Base-by-base conservation (phyloP, 2,329 filamentous ascomycete species). In the Aspergillus versicolor region DNA sequence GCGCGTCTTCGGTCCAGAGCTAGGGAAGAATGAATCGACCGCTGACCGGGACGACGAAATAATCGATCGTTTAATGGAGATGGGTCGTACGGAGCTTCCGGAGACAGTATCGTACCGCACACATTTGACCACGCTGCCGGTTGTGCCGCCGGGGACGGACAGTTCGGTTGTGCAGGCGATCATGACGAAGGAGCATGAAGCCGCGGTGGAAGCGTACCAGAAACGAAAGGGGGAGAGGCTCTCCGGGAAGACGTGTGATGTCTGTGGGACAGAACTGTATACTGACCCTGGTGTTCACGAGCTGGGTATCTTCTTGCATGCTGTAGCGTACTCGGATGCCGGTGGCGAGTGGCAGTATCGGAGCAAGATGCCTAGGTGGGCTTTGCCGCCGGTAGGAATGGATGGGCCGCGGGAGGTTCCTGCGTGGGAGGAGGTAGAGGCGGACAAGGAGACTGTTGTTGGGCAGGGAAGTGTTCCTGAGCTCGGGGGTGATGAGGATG, bases 41-140 rank as follows among this genome's bases (percentile, higher is more conserved):
- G 83, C 83, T 24, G 88, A 91, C 56, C 86, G 88, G 42, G 94
- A 99, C 72, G 90, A 94, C 59, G 91, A 96, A 70, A 89, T 99
- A 65, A 92, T 99, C 72, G 87, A 87, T 19, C 85, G 91, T 1
- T 83, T 99, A 4, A 86, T 87, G 32, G 85, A 87, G 32, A 97
- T 99, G 91, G 94, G 94, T 63, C 97, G 97, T 74, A 88, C 92
- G 15, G 92, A 99, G 66, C 86, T 93, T 8, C 91, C 93, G 1
- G 89, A 96, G 67, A 92, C 94, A 0, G 88, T 95, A 17, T 90
- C 91, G 1, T 97, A 97, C 75, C 90, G 97, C 70, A 74, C 70
- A 5, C 76, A 75, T 57, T 65, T 77, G 46, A 76, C 73, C 9
- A 70, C 74, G 4, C 70, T 72, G 2, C 75, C 75, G 5, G 58